A percentile compares a stretch with the other conserved stretches of the same genome.
These are phyloP conservation scores for Gentiana straminea DNA, from an alignment of 257 asterid species.

Conservation along the genomic window DNA sequence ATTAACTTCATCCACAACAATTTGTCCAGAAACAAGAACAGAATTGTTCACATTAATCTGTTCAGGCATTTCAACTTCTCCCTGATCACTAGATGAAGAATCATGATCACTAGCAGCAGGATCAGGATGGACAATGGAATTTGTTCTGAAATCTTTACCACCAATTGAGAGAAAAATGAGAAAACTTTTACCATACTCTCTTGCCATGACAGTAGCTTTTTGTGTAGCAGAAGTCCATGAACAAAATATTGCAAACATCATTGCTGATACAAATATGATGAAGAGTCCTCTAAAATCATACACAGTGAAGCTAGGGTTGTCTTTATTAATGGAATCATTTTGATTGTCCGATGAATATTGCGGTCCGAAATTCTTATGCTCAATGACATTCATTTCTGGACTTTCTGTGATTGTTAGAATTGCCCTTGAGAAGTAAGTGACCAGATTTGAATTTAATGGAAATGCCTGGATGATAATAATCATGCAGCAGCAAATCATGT, in stretches of 20 bases:
- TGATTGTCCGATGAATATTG: constrained; percentile 37
- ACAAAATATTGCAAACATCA: constrained; percentile 27
- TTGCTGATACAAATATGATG: constrained; percentile 32
- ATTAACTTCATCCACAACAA: not conserved
- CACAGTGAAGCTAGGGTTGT: constrained; percentile 29
- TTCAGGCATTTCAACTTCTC: not conserved
- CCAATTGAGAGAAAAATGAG: not conserved
- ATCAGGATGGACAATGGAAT: not conserved
- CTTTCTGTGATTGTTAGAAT: constrained; percentile 35
- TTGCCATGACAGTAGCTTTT: constrained; percentile 2
- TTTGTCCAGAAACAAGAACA: not conserved
- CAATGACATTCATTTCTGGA: constrained; percentile 17
- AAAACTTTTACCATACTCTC: constrained; percentile 1
- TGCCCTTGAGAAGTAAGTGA: constrained; percentile 33
- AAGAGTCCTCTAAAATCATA: constrained; percentile 46
- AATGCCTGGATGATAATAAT: constrained; percentile 27
- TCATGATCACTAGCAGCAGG: not conserved
- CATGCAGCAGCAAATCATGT: too few relatives aligned
- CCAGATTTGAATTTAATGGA: constrained; percentile 22
- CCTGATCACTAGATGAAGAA: not conserved
- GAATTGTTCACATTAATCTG: not conserved
- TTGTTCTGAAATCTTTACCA: not conserved
- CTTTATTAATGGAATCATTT: constrained; percentile 32
- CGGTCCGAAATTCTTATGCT: constrained; percentile 32
- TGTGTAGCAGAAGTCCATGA: constrained; percentile 14